Conservation (phyloP, 139 green algal species). For the Chlamydomonas applanata region DNA sequence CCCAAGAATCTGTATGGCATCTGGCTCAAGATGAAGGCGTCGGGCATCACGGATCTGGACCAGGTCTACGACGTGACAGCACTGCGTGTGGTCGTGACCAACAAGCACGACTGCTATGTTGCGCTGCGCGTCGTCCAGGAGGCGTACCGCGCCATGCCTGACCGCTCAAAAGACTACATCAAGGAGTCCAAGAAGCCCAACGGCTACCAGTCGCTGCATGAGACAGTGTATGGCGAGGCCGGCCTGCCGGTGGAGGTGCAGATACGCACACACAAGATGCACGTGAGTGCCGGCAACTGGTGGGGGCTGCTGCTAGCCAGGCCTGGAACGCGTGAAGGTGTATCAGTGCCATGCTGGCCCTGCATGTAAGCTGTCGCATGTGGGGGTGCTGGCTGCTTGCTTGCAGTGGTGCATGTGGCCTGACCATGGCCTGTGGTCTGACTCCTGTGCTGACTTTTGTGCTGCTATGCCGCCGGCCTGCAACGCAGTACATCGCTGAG, state of each 20-base stretch:
- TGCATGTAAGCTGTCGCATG: not conserved
- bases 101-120: conserved; percentile 85
- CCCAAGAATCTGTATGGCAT: conserved; percentile 93
- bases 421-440: no score
- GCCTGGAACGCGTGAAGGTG: no score
- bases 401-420: no score
- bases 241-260: conserved; percentile 73
- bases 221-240: conserved; percentile 43
- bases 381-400: no score
- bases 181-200: conserved; percentile 79
- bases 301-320: not conserved
- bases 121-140: conserved; percentile 67
- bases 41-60: conserved; percentile 29
- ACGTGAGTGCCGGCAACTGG: conserved; percentile 16
- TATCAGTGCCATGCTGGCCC: not conserved
- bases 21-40: conserved; percentile 76
- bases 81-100: conserved; percentile 81
- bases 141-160: conserved; percentile 38
- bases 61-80: conserved; percentile 77
- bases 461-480: no score
- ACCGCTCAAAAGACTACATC: conserved; percentile 88
- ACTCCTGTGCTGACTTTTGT: no score
- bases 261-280: conserved; percentile 85
- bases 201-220: conserved; percentile 86
- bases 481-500: conserved; percentile 88